Base-by-base conservation (phyloP, 2,329 filamentous ascomycete species). In the Trichoderma sp. region DNA sequence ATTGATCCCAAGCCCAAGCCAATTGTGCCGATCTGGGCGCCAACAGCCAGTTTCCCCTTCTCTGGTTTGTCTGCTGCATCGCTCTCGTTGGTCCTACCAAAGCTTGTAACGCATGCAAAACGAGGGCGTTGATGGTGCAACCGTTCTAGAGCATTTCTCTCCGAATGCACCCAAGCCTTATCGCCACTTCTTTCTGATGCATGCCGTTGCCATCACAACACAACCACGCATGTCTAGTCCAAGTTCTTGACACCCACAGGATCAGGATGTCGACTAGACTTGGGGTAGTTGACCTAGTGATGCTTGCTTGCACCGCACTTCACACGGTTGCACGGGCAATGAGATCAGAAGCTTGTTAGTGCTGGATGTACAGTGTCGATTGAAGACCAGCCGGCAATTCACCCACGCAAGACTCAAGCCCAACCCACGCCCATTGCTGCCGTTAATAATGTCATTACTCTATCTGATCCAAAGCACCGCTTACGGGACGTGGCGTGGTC, bases 401-500 rank as follows among this genome's bases (percentile, higher is more conserved):
- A 61, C 36, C 56, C 65, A 53, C 64, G 57, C 30, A 32, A 60
- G 30, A 43, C 32, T 34, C 18, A 47, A 21, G 36, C 60, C 24
- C 39, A 64, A 28, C 36, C 60, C 60, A 63, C 60, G 60, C 60
- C 47, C 28, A 57, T 43, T 34, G 62, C 62, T 34, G 58, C 28
- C 21, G 56, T 61, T 69, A 60, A 34, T 69, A 61, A 69, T 69
- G 57, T 28, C 56, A 61, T 51, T 43, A 70, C 43, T 51, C 12
- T 53, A 69, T 69, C 56, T 43, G 18, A 34, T 36, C 14, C 24
- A 57, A 39, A 67, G 47, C 30, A 67, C 64, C 67, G 67, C 67
- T 63, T 70, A 70, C 58, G 67, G 56, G 57, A 56, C 57, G 67
- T 63, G 57, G 58, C 56, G 67, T 70, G 67, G 64, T 51, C 43